Evolutionary conservation across 2,329 filamentous ascomycete genomes (phyloP), one percentile per base, ranked within the genome.

Genomic region (Talaromyces sp.): DNA sequence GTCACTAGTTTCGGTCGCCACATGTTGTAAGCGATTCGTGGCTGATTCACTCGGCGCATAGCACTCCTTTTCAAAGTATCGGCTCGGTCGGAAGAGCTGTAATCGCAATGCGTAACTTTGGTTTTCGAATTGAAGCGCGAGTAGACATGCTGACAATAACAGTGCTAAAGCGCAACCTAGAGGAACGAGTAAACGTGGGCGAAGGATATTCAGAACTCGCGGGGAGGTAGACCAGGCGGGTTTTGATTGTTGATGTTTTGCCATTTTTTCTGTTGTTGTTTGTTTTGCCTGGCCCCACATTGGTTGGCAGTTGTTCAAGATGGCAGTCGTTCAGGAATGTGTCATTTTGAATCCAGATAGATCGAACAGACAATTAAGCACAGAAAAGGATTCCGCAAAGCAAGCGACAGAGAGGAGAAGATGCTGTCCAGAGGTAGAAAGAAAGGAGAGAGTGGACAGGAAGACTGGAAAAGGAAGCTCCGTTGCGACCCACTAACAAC

Each of bases 1-100:
- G 14, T 58, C 19, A 1, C 16, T 59, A 5, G 13, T 3, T 19
- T 13, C 43, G n/a, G 14, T 54, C 39, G 37, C n/a, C 47, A 9
- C 35, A 33, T 62, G 22, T 13, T 66, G 50, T 14, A 62, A 45
- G 10, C 60, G 45, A 14, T 62, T 59, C 3, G 64, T 62, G 11
- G 59, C 59, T 16, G 59, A 59, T 16, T 62, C 50, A 16, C 35
- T 39, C 11, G 64, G 59, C 41, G 41, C 59, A 59, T 66, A 62
- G 14, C 64, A 66, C 35, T 37, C 24, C 13, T 66, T 66, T 19
- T 66, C 64, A 33, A 66, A 66, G 52, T 58, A 66, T 24, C 47
- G 59, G 35, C 60, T 66, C 49, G 60, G 60, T 43, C 64, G 64
- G 52, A 66, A 66, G 9, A 66, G 50, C 33, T 66, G 64, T n/a